Base-by-base conservation (phyloP, 1,139 yeast genomes). In the Candida albicans region DNA sequence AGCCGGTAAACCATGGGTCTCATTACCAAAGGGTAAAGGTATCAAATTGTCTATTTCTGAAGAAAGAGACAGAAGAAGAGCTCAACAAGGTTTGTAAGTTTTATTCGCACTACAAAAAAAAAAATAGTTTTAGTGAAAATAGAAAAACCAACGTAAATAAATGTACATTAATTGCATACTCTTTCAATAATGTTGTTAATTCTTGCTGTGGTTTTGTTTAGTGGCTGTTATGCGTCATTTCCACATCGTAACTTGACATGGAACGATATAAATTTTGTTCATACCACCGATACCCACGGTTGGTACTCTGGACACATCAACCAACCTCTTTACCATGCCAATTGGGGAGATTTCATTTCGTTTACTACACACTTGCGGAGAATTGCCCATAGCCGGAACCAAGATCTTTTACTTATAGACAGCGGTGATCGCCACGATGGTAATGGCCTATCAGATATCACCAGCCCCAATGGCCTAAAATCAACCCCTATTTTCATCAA, bases 21-120 rank as follows among this genome's bases (percentile, higher is more conserved):
- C 97, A 55, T 83, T 93, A 76, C 99, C 99, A 83, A 93, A 90
- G 91, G 98, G 98, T 82, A 93, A 93, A 86, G 99, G 99, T 87
- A 87, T 93, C 76, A 93, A 91, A 83, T 86, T 93, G 72, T 76
- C 96, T 67, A 90, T 91, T 73, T 81, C 98, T 69, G 99, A 93
- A 81, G 99, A 93, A 85, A 91, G 99, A 82, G 99, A 93, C 91
- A 87, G 96, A 85, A 85, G 88, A 82, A 84, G 95, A 84, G 86
- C 89, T 67, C 86, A 82, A 75, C 72, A 55, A 45, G 76, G 75
- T 59, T 67, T 72, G 35, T 37, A 37, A 31, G 13, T 37, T 18
- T 13, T 8, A 11, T 36, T 29, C 32, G 14, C 12, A 28, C 13
- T 22, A 18, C 22, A 18, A 18, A 18, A 18, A 18, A 18, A 18